These are phyloP conservation scores for Termitomyces titanicus DNA, from an alignment of 768 basidiomycete genomes.

Conservation along the genomic window DNA sequence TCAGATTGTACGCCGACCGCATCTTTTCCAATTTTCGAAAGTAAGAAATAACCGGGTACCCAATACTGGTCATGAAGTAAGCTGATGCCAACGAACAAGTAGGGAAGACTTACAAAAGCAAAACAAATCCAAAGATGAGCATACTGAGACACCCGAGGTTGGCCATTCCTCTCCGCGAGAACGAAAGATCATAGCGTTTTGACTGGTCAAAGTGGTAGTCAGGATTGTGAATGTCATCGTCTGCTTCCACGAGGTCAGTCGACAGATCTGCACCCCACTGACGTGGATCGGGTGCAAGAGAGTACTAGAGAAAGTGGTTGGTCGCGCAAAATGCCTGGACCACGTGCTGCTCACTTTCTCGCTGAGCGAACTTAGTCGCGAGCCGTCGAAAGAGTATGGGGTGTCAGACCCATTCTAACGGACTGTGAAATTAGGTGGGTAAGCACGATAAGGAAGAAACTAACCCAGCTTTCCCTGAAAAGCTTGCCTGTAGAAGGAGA, in stretches of 20 bases:
- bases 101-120: constrained; percentile 52
- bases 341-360: constrained; percentile 33
- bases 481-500: constrained; percentile 31
- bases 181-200: constrained; percentile 36
- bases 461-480: constrained; percentile 40
- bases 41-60: constrained; percentile 43
- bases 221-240: constrained; percentile 75
- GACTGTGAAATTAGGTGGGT: not conserved
- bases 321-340: not conserved
- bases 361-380: constrained; percentile 39
- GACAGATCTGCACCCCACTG: constrained; percentile 63
- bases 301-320: constrained; percentile 39
- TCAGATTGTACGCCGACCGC: constrained; percentile 27
- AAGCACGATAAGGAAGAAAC: not conserved
- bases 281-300: constrained; percentile 61
- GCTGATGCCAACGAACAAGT: not conserved
- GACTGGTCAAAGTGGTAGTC: constrained; percentile 28
- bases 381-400: constrained; percentile 41
- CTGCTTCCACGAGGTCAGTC: constrained; percentile 53
- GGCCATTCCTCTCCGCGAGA: constrained; percentile 58
- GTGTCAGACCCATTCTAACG: constrained; percentile 33
- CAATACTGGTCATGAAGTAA: constrained; percentile 28
- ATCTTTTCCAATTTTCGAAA: not conserved
- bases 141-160: constrained; percentile 71
- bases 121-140: constrained; percentile 42